phyloP scores from a whole-genome alignment of 192 early-diverging fungal genomes.

The Coemansia sp. region DNA sequence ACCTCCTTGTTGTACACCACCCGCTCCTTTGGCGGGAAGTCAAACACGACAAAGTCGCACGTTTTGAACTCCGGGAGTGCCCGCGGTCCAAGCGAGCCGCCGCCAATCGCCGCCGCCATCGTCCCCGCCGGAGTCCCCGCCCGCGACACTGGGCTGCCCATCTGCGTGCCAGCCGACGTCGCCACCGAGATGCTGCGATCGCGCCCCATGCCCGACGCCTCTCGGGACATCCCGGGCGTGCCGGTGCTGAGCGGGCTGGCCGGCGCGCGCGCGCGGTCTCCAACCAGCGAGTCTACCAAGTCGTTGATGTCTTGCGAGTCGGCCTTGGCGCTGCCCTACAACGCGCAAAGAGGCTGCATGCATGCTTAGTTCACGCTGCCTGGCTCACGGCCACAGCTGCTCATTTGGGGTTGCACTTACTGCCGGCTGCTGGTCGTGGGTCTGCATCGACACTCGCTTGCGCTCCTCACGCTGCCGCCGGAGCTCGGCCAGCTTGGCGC shows the following conservation, averaged over 20 bases:
- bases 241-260: conserved; percentile 9
- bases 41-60: conserved; percentile 79
- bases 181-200: conserved; percentile 45
- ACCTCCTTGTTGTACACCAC: conserved; percentile 91
- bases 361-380: not conserved
- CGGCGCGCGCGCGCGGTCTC: conserved; percentile 41
- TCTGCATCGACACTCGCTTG: conserved; percentile 41
- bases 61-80: conserved; percentile 66
- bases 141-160: conserved; percentile 25
- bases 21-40: conserved; percentile 84
- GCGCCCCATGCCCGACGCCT: conserved; percentile 16
- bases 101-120: not conserved
- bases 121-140: conserved; percentile 15
- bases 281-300: conserved; percentile 83
- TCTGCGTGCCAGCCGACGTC: conserved; percentile 36
- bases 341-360: not conserved
- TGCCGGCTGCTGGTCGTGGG: conserved; percentile 25
- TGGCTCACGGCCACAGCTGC: not conserved
- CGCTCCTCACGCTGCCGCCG: conserved; percentile 82
- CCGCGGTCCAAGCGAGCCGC: not conserved
- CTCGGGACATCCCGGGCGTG: conserved; percentile 18
- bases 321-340: conserved; percentile 25
- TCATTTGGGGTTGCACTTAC: conserved; percentile 19
- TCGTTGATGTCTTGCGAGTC: conserved; percentile 81
- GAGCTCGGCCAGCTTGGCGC: conserved; percentile 89